Percentiles rank a stretch among this genome's conserved stretches.
Evolutionary conservation across 352 stramenopile species (phyloP).

Genomic region (Blastocystis sp.): DNA sequence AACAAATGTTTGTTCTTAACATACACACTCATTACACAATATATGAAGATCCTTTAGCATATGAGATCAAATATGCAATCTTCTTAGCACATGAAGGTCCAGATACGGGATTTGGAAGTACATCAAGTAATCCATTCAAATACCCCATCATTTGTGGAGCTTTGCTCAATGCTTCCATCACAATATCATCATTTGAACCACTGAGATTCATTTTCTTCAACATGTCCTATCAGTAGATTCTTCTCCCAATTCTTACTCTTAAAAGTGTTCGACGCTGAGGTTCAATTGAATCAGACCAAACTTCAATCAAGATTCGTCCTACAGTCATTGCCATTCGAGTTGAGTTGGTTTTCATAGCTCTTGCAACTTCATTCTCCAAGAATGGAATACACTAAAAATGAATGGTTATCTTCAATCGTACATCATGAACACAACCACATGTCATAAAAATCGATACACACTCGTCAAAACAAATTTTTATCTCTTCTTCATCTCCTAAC

Average conservation of each 20-base stretch:
- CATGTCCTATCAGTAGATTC: neutral
- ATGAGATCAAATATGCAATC: neutral
- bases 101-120: neutral
- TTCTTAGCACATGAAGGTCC: neutral
- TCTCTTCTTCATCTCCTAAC: neutral
- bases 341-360: neutral
- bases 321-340: neutral
- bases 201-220: neutral
- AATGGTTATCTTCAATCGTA: neutral
- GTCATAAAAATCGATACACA: neutral
- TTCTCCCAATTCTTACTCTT: neutral
- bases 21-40: neutral
- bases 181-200: neutral
- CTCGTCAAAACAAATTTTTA: neutral
- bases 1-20: too few relatives aligned
- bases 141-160: neutral
- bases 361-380: constrained; percentile 17
- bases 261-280: neutral
- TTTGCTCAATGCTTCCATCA: neutral
- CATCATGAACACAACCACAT: neutral
- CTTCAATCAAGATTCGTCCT: neutral
- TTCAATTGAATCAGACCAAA: neutral
- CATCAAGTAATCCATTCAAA: neutral
- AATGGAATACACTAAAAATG: neutral
- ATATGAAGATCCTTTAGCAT: neutral